phyloP scores from a whole-genome alignment of 306 rosid genomes.

The Morella rubra region DNA sequence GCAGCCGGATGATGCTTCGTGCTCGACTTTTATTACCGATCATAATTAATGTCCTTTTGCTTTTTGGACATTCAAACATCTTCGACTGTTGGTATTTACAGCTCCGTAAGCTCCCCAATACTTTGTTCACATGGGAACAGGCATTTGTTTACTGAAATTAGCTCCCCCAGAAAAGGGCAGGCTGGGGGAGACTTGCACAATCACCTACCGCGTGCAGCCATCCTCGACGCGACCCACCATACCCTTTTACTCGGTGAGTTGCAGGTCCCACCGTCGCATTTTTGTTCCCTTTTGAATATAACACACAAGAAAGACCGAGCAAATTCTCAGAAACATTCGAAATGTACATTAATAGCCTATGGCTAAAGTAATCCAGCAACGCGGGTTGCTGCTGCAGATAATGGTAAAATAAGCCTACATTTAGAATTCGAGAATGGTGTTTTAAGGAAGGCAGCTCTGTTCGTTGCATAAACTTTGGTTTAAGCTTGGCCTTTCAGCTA shows the following conservation, averaged over 20 bases:
- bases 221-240: background rate
- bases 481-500: conserved; percentile 36
- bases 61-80: background rate
- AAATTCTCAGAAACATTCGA: background rate
- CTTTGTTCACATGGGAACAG: background rate
- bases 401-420: background rate
- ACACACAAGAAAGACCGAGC: background rate
- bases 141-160: background rate
- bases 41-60: background rate
- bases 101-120: background rate
- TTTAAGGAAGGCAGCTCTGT: conserved; percentile 10
- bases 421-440: background rate
- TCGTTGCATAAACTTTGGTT: conserved; percentile 8
- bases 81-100: background rate
- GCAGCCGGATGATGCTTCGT: background rate
- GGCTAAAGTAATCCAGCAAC: conserved; percentile 20
- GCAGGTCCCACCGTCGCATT: background rate
- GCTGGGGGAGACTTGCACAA: background rate
- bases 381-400: background rate
- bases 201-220: background rate
- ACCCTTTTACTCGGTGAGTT: background rate
- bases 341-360: conserved; percentile 5
- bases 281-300: background rate
- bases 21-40: background rate
- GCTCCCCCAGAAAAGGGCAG: background rate